phyloP scores from a whole-genome alignment of 495 filamentous ascomycete species.

The Neurospora discreta region DNA sequence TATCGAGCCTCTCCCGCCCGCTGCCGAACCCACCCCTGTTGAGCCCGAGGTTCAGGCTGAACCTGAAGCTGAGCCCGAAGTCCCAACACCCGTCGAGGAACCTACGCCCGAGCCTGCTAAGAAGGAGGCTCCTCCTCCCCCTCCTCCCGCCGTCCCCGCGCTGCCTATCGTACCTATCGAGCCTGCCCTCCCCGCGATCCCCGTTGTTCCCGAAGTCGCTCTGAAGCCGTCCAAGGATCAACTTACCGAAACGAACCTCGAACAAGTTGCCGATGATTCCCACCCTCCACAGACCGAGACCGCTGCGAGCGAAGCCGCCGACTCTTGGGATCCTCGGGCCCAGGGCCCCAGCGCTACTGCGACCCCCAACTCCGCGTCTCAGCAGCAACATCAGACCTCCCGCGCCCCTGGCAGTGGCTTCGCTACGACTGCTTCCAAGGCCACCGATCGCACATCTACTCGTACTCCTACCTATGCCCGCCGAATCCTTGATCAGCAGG shows the following conservation, averaged over 20 bases:
- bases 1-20: constrained; percentile 26
- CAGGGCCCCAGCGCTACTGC: constrained; percentile 31
- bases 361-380: constrained; percentile 44
- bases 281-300: constrained; percentile 65
- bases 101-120: constrained; percentile 17
- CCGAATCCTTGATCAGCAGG: constrained; percentile 83
- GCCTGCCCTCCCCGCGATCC: constrained; percentile 17
- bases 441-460: constrained; percentile 43
- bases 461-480: constrained; percentile 70
- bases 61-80: constrained; percentile 20
- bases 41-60: constrained; percentile 21
- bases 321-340: constrained; percentile 62
- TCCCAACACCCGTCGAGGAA: constrained; percentile 23
- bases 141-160: constrained; percentile 5
- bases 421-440: constrained; percentile 65
- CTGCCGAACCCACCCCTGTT: constrained; percentile 16
- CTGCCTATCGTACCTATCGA: constrained; percentile 4
- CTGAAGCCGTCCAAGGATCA: constrained; percentile 66
- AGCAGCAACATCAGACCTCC: constrained; percentile 45
- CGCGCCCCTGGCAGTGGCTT: constrained; percentile 53
- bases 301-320: constrained; percentile 81
- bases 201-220: constrained; percentile 39
- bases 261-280: constrained; percentile 74
- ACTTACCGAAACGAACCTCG: constrained; percentile 83
- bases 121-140: constrained; percentile 10